phyloP scores from a whole-genome alignment of 2,329 filamentous ascomycete genomes.

The Aspergillus sp. region DNA sequence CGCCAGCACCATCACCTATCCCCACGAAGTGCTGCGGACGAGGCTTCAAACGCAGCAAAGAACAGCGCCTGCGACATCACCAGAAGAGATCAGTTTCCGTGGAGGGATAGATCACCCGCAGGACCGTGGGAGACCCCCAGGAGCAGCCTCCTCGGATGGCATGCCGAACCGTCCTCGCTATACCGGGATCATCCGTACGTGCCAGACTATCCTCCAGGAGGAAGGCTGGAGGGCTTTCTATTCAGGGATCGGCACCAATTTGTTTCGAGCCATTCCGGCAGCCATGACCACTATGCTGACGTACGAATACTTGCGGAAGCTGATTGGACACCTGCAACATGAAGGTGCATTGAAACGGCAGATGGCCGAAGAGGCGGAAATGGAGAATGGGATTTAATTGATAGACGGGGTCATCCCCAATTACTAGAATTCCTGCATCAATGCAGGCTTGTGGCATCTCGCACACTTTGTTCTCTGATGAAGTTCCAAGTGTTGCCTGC shows the following conservation, averaged over 20 bases:
- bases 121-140: constrained; percentile 46
- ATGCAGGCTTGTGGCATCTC: background rate
- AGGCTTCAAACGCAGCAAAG: constrained; percentile 90
- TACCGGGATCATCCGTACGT: constrained; percentile 76
- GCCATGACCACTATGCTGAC: constrained; percentile 98
- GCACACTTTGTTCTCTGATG: background rate
- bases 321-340: constrained; percentile 53
- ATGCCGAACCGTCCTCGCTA: constrained; percentile 62
- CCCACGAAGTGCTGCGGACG: constrained; percentile 93
- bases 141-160: constrained; percentile 53
- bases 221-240: constrained; percentile 98
- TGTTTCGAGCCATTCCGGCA: constrained; percentile 91
- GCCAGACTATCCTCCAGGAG: constrained; percentile 78
- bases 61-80: constrained; percentile 47
- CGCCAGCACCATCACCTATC: constrained; percentile 93
- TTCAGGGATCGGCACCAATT: constrained; percentile 94
- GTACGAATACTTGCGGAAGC: constrained; percentile 73
- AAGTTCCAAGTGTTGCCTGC: background rate
- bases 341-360: constrained; percentile 44
- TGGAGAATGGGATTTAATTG: constrained; percentile 21
- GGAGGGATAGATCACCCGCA: constrained; percentile 37
- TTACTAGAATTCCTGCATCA: background rate
- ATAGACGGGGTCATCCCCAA: constrained; percentile 1
- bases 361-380: constrained; percentile 17
- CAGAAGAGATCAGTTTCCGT: constrained; percentile 53